These are phyloP conservation scores for Fusarium anguioides DNA, from an alignment of 2,329 filamentous ascomycete species.

Conservation along the genomic window DNA sequence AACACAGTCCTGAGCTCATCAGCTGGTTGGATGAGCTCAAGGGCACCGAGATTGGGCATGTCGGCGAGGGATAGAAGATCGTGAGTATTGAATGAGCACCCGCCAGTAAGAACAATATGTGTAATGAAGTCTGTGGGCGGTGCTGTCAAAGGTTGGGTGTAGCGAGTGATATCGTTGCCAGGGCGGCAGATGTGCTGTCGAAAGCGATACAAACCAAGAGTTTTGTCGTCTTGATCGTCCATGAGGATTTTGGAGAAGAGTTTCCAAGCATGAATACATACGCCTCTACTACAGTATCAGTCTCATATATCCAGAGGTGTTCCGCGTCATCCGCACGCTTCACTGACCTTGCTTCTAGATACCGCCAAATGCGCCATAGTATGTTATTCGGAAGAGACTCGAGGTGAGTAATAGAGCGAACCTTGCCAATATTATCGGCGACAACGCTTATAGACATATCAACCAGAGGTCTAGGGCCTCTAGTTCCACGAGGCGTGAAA, in stretches of 20 bases:
- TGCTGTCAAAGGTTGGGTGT: conserved; percentile 53
- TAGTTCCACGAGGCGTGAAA: conserved; percentile 42
- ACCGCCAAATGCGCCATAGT: conserved; percentile 54
- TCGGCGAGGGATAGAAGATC: conserved; percentile 56
- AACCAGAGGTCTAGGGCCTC: conserved; percentile 52
- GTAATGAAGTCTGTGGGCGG: conserved; percentile 54
- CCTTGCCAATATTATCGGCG: conserved; percentile 51
- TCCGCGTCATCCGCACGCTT: not conserved
- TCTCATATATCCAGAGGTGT: not conserved
- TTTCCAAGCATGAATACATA: conserved; percentile 56
- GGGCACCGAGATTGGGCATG: conserved; percentile 59
- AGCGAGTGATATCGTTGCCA: conserved; percentile 49
- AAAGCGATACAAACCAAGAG: conserved; percentile 53
- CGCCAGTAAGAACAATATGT: conserved; percentile 54
- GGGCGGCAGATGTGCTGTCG: conserved; percentile 55
- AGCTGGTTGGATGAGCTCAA: conserved; percentile 58
- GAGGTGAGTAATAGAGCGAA: conserved; percentile 49
- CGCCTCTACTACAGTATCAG: conserved; percentile 44
- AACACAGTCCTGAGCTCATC: conserved; percentile 46
- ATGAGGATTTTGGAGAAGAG: conserved; percentile 52
- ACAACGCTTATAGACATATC: conserved; percentile 55
- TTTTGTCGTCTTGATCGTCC: conserved; percentile 49
- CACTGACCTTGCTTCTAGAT: conserved; percentile 54
- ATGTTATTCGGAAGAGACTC: conserved; percentile 51
- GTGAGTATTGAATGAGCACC: conserved; percentile 49